Conservation (phyloP, 2,329 filamentous ascomycete species). For the Penicillium occitanis region DNA sequence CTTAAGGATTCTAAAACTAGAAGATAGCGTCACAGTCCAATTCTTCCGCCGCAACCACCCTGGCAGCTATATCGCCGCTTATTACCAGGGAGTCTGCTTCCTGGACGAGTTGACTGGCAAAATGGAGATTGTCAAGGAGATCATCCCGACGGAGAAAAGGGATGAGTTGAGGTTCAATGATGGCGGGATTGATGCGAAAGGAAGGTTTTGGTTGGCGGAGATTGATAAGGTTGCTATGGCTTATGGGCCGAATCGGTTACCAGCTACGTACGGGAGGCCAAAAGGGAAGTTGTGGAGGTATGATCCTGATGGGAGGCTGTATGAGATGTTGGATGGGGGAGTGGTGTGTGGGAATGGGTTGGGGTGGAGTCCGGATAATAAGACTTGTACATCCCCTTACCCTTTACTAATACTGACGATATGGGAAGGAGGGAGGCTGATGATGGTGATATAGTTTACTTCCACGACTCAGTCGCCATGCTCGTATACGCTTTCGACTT, state of each 20-base stretch:
- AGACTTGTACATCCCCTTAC: constrained; percentile 30
- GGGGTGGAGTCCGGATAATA: constrained; percentile 40
- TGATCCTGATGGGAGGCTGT: constrained; percentile 30
- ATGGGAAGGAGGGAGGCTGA: neutral
- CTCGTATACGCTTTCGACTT: constrained; percentile 36
- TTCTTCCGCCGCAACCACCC: constrained; percentile 36
- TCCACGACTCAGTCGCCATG: constrained; percentile 38
- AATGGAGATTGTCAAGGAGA: constrained; percentile 39
- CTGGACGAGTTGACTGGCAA: constrained; percentile 39
- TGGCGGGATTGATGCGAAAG: constrained; percentile 37
- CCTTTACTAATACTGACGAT: neutral
- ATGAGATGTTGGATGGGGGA: constrained; percentile 35
- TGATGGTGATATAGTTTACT: constrained; percentile 32
- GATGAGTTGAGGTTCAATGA: constrained; percentile 38
- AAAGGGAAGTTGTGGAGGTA: constrained; percentile 29
- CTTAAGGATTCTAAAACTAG: constrained; percentile 29
- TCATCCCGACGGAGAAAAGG: constrained; percentile 34
- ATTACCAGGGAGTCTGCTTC: constrained; percentile 41
- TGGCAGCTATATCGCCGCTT: constrained; percentile 43
- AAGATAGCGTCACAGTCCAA: constrained; percentile 39
- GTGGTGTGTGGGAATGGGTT: constrained; percentile 40
- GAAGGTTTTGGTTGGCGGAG: constrained; percentile 39
- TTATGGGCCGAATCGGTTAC: constrained; percentile 34
- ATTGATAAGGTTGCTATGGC: constrained; percentile 38
- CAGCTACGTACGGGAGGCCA: constrained; percentile 31